Conservation (phyloP, 352 stramenopile genomes). For the Peronosclerospora sorghi region DNA sequence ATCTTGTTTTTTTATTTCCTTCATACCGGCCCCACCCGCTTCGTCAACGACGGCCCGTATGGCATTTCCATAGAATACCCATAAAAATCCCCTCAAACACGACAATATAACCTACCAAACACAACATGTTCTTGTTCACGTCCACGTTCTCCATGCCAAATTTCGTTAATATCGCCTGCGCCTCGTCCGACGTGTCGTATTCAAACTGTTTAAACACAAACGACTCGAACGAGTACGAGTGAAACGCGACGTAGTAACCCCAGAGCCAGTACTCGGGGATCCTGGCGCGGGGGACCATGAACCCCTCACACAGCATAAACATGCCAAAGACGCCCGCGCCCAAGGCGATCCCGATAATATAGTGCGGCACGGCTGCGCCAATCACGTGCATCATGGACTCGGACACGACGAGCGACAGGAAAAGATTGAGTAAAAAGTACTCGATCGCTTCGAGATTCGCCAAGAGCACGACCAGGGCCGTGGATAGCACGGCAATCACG, state of each 20-base stretch:
- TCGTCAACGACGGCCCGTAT: slow-evolving; percentile 2
- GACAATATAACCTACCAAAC: slow-evolving; percentile 22
- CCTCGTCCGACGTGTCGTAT: slow-evolving; percentile 9
- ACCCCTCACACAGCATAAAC: slow-evolving; percentile 74
- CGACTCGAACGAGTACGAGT: slow-evolving; percentile 74
- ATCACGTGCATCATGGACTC: slow-evolving; percentile 77
- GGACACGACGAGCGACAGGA: slow-evolving; percentile 58
- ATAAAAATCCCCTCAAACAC: slow-evolving; percentile 23
- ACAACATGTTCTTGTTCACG: too few species aligned
- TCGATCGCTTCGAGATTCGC: slow-evolving; percentile 40
- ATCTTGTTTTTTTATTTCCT: too few species aligned
- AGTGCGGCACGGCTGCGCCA: slow-evolving; percentile 52
- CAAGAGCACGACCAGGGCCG: slow-evolving; percentile 33
- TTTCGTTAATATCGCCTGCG: slow-evolving; percentile 9
- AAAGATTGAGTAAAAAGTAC: slow-evolving; percentile 53
- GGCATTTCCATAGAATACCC: slow-evolving; percentile 14
- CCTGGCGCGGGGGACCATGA: slow-evolving; percentile 44
- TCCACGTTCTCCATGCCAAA: slow-evolving; percentile 39
- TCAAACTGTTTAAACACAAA: slow-evolving; percentile 74
- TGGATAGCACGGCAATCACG: slow-evolving; percentile 52
- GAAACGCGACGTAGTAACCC: slow-evolving; percentile 79
- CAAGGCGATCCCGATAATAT: slow-evolving; percentile 74
- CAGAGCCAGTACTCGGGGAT: slow-evolving; percentile 69
- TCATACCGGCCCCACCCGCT: too few species aligned
- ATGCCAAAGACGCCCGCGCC: slow-evolving; percentile 64